Conservation (phyloP, 495 filamentous ascomycete genomes). For the Lepraria neglecta region DNA sequence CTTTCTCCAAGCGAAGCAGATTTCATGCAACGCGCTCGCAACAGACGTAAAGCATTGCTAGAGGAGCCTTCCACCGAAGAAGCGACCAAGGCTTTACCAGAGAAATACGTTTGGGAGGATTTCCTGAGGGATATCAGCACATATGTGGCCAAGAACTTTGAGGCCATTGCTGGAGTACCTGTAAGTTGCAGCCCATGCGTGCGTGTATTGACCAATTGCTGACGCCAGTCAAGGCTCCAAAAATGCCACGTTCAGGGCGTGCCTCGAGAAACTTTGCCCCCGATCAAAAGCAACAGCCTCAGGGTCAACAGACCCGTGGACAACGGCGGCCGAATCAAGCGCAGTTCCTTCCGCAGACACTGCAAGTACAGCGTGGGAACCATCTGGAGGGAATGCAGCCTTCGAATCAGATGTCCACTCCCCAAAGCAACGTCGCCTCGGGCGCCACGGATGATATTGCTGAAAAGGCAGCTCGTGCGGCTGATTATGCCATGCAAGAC, state of each 20-base stretch:
- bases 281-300: constrained; percentile 15
- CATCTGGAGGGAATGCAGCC: not conserved
- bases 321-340: not conserved
- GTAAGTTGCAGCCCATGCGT: constrained; percentile 32
- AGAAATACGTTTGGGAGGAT: constrained; percentile 74
- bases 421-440: not conserved
- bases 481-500: constrained; percentile 48
- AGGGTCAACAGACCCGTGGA: constrained; percentile 2
- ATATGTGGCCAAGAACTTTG: constrained; percentile 71
- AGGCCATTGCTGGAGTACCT: constrained; percentile 51
- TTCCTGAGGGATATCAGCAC: constrained; percentile 67
- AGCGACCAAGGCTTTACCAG: constrained; percentile 55
- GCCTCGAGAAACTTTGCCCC: constrained; percentile 11
- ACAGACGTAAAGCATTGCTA: constrained; percentile 61
- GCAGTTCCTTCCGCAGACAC: not conserved
- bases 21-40: constrained; percentile 58
- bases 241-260: constrained; percentile 10
- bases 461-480: constrained; percentile 47
- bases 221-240: constrained; percentile 12
- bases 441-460: constrained; percentile 42
- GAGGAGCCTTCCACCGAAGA: constrained; percentile 56
- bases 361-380: constrained; percentile 1
- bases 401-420: not conserved
- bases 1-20: constrained; percentile 67
- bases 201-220: constrained; percentile 2